Percentiles rank a stretch among this genome's conserved stretches.
Evolutionary conservation across 345 rosid genomes (phyloP).

Genomic region (Heritiera fomes): DNA sequence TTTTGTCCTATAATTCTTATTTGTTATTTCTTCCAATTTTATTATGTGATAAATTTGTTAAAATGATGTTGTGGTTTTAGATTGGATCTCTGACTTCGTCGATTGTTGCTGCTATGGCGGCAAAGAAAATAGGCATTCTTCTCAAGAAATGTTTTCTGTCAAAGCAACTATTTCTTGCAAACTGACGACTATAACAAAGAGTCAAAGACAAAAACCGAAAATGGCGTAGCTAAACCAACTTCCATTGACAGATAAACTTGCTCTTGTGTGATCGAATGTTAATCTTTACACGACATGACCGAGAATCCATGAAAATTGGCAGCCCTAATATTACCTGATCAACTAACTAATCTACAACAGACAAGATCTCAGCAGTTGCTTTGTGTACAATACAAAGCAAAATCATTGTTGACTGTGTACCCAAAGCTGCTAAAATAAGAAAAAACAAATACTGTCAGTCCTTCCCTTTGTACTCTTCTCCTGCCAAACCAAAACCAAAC

Average conservation of each 20-base stretch:
- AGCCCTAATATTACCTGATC: too few species aligned
- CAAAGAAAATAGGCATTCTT: not conserved
- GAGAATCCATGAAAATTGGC: too few species aligned
- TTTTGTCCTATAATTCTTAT: too few species aligned
- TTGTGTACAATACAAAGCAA: slow-evolving; percentile 1
- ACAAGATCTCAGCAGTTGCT: slow-evolving; percentile 3
- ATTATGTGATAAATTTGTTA: too few species aligned
- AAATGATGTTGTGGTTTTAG: too few species aligned
- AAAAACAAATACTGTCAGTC: not conserved
- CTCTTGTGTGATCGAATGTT: too few species aligned
- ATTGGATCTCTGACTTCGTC: too few species aligned
- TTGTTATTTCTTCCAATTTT: too few species aligned
- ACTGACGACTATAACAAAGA: not conserved
- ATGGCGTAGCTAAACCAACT: not conserved
- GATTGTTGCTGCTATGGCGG: too few species aligned
- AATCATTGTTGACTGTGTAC: not conserved
- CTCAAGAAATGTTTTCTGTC: not conserved
- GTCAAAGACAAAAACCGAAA: too few species aligned
- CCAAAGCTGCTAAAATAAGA: not conserved
- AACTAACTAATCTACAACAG: not conserved
- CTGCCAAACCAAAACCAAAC: not conserved
- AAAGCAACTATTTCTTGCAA: not conserved
- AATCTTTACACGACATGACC: too few species aligned
- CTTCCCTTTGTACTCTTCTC: not conserved
- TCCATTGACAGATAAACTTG: not conserved